Evolutionary conservation across 345 rosid species (phyloP), one percentile per base, ranked within the genome.

Genomic region (Lagerstroemia speciosa): DNA sequence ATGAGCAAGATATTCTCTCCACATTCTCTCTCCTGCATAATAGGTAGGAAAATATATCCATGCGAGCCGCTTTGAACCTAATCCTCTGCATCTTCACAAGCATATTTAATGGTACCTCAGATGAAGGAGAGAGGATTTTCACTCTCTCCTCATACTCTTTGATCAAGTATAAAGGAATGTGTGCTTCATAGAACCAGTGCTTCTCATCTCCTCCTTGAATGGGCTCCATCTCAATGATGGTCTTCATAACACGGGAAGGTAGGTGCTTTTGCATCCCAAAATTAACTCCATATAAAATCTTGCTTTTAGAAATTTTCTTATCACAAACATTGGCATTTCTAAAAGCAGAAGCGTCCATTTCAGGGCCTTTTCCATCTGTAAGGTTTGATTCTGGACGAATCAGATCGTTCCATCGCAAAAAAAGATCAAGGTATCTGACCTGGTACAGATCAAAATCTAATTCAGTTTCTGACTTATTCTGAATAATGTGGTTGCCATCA

Each of bases 371-470:
- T 69, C 82, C 89, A 71, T 94, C 99, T 71, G 78, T 92, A 36
- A 75, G 67, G 72, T 71, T 91, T 71, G 81, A 85, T 78, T 94
- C 98, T 34, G 93, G 95, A 71, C 97, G 90, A 61, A 82, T 78
- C 75, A 94, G 87, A 77, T 94, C 97, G 75, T 73, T 86, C 98
- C 99, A 94, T 79, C 97, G 88, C 70, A 94, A 79, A 79, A 85
- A 86, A 79, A 69, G 76, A 71, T 94, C 99, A 52, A 94, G 76
- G 73, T 79, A 84, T 75, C 98, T 91, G 77, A 89, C 96, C 99
- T 94, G 95, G 72, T 72, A 75, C 70, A 77, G 68, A 71, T 31
- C 70, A 71, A 72, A 74, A 75, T 33, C 17, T 29, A 29, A 48
- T 27, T 61, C 57, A 32, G 17, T 9, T 67, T 14, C 69, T 40